These are phyloP conservation scores for Plasmopara halstedii DNA, from an alignment of 352 stramenopile species.

Conservation along the genomic window DNA sequence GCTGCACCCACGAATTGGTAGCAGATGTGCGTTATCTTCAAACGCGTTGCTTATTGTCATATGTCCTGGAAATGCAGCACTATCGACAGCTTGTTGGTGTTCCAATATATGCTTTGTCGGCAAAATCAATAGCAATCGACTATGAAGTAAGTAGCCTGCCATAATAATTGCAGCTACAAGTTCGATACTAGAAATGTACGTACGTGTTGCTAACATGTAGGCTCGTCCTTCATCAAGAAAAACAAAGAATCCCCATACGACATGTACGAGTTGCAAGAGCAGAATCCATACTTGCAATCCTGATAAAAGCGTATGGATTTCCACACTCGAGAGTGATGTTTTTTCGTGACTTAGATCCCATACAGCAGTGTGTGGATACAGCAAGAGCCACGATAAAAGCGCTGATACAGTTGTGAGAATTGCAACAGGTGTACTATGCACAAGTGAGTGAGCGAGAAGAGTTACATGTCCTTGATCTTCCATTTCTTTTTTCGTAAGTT, in stretches of 20 bases:
- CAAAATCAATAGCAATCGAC: background rate
- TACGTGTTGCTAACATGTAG: conserved; percentile 26
- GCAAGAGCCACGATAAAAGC: conserved; percentile 48
- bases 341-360: conserved; percentile 27
- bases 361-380: conserved; percentile 43
- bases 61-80: background rate
- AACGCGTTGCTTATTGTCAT: conserved; percentile 27
- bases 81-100: too few species aligned
- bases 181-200: conserved; percentile 29
- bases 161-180: conserved; percentile 22
- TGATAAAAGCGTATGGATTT: conserved; percentile 36
- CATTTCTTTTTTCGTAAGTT: conserved; percentile 14
- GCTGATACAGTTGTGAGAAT: conserved; percentile 21
- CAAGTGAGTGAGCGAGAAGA: conserved; percentile 32
- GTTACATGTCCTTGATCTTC: conserved; percentile 16
- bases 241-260: conserved; percentile 22
- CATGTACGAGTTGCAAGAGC: conserved; percentile 25
- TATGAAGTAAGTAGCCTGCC: background rate
- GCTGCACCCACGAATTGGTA: conserved; percentile 16
- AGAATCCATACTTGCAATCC: conserved; percentile 26
- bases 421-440: conserved; percentile 31
- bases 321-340: conserved; percentile 17
- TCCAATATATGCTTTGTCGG: too few species aligned
- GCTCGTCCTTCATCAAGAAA: conserved; percentile 25
- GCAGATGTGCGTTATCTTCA: conserved; percentile 11